Evolutionary conservation across 306 rosid species (phyloP).

Genomic region (Ceratonia siliqua): DNA sequence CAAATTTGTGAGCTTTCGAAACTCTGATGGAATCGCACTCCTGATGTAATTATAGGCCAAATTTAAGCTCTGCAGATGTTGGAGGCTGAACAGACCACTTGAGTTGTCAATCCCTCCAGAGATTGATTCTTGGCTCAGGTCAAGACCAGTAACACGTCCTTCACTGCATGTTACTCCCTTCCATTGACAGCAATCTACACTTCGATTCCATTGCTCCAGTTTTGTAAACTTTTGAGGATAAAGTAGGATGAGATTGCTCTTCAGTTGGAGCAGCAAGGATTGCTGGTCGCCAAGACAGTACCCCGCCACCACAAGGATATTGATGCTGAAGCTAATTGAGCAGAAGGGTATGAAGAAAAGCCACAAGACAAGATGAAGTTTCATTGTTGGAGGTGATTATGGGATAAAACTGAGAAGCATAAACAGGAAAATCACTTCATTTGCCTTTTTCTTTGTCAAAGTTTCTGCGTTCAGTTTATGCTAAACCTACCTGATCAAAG

Average conservation of each 20-base stretch:
- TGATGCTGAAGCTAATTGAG: not conserved
- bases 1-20: constrained; percentile 24
- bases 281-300: constrained; percentile 37
- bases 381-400: not conserved
- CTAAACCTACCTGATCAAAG: too few species aligned
- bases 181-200: constrained; percentile 41
- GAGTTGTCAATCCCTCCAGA: not conserved
- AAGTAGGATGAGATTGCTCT: not conserved
- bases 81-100: constrained; percentile 6
- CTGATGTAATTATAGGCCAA: not conserved
- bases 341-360: not conserved
- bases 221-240: fast-evolving
- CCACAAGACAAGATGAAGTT: not conserved
- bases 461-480: too few species aligned
- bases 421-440: too few species aligned
- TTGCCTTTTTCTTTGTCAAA: too few species aligned
- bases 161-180: constrained; percentile 33
- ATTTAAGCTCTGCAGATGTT: constrained; percentile 3
- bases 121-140: not conserved
- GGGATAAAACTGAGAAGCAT: not conserved
- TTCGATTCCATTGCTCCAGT: constrained; percentile 33
- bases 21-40: constrained; percentile 9
- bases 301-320: not conserved
- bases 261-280: constrained; percentile 35
- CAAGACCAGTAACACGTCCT: not conserved